phyloP scores from a whole-genome alignment of 768 basidiomycete genomes.

The Termitomyces sp. region DNA sequence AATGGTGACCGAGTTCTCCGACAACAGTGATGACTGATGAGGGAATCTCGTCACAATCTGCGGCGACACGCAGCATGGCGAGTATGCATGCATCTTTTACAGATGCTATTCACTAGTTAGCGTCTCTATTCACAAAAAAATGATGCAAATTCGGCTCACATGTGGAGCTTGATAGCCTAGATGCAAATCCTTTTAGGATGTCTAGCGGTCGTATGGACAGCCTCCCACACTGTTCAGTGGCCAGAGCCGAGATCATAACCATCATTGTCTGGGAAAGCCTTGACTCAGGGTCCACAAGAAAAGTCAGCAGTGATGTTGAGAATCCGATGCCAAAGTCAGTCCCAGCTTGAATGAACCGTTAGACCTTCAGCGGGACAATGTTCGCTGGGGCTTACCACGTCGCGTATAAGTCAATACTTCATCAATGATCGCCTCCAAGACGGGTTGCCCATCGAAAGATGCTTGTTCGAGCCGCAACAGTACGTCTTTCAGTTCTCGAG shows the following conservation, averaged over 20 bases:
- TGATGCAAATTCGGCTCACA: constrained; percentile 33
- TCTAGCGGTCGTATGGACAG: constrained; percentile 49
- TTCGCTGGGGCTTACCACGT: constrained; percentile 37
- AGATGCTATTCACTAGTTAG: constrained; percentile 43
- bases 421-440: constrained; percentile 61
- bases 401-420: constrained; percentile 49
- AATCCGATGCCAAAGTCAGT: constrained; percentile 41
- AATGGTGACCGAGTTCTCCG: constrained; percentile 37
- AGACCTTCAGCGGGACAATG: not conserved
- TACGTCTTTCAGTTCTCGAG: constrained; percentile 44
- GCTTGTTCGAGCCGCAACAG: constrained; percentile 37
- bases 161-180: constrained; percentile 37
- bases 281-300: constrained; percentile 37
- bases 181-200: constrained; percentile 46
- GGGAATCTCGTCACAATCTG: constrained; percentile 56
- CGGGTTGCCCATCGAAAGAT: constrained; percentile 30
- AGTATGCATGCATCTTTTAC: constrained; percentile 75
- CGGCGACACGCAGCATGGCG: constrained; percentile 66
- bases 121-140: constrained; percentile 1
- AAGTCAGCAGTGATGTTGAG: constrained; percentile 43
- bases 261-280: constrained; percentile 55
- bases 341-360: constrained; percentile 30
- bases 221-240: constrained; percentile 57
- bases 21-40: constrained; percentile 43
- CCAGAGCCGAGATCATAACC: constrained; percentile 66